A percentile compares a stretch with the other conserved stretches of the same genome.
Conservation (phyloP, 345 rosid species). For the Citrus sp. region DNA sequence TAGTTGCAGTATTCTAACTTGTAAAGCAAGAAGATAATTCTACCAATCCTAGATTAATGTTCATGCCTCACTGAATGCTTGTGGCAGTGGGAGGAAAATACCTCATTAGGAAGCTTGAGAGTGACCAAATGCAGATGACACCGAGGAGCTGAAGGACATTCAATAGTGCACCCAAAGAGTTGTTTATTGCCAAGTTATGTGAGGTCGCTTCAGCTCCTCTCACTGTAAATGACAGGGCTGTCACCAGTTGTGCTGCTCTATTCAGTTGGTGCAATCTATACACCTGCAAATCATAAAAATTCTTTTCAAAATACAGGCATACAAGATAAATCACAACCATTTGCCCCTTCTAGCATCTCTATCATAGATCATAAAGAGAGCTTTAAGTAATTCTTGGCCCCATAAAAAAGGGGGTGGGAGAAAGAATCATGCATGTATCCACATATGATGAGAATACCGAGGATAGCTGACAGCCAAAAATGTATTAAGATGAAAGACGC, state of each 20-base stretch:
- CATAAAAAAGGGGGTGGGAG: background rate
- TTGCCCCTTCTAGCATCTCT: background rate
- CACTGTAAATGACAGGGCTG: constrained; percentile 85
- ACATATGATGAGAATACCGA: background rate
- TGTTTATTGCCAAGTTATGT: constrained; percentile 85
- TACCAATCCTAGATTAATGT: constrained; percentile 10
- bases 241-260: constrained; percentile 92
- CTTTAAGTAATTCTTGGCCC: background rate
- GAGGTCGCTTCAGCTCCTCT: constrained; percentile 85
- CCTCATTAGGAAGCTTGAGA: constrained; percentile 89
- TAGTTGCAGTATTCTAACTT: constrained; percentile 3
- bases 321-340: background rate
- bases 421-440: background rate
- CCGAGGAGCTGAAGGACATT: constrained; percentile 90
- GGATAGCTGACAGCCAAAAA: background rate
- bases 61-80: constrained; percentile 21
- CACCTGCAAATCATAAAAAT: constrained; percentile 45
- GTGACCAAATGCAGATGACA: constrained; percentile 90
- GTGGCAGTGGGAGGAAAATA: constrained; percentile 42
- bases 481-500: background rate
- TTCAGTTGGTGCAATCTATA: constrained; percentile 96
- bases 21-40: constrained; percentile 1
- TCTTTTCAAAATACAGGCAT: background rate
- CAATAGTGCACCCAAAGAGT: constrained; percentile 73
- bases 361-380: background rate